Conservation (phyloP, 2,329 filamentous ascomycete genomes). For the Beauveria varroae region DNA sequence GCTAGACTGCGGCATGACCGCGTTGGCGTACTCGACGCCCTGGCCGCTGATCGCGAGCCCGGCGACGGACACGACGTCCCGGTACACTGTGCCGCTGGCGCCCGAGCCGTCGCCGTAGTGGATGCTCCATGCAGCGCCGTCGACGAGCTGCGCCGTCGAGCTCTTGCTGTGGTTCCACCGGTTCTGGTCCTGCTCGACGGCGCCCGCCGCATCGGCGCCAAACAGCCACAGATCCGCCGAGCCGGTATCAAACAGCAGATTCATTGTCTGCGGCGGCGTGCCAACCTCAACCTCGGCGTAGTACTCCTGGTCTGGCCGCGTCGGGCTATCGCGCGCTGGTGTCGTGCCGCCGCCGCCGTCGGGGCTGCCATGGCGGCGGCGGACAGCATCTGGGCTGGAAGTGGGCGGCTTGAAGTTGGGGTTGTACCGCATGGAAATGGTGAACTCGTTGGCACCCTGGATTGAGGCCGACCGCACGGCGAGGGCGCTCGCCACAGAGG, state of each 20-base stretch:
- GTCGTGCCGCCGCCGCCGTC: background rate
- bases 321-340: background rate
- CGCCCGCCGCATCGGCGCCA: conserved; percentile 20
- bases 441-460: background rate
- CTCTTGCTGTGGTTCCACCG: conserved; percentile 31
- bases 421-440: background rate
- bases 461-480: background rate
- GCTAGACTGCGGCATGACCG: conserved; percentile 31
- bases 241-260: conserved; percentile 35
- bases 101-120: conserved; percentile 35
- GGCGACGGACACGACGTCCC: conserved; percentile 35
- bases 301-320: conserved; percentile 4
- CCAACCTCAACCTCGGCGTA: conserved; percentile 1
- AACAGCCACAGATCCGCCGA: conserved; percentile 35
- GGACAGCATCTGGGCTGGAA: background rate
- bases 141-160: conserved; percentile 28
- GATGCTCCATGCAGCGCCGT: conserved; percentile 33
- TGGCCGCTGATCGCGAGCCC: conserved; percentile 32
- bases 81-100: conserved; percentile 35
- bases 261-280: conserved; percentile 30
- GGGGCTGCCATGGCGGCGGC: background rate
- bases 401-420: background rate
- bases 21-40: conserved; percentile 35
- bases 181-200: conserved; percentile 25
- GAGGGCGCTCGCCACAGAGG: background rate